Base-by-base conservation (phyloP, 2,329 filamentous ascomycete species). In the Zymoseptoria pseudotritici region DNA sequence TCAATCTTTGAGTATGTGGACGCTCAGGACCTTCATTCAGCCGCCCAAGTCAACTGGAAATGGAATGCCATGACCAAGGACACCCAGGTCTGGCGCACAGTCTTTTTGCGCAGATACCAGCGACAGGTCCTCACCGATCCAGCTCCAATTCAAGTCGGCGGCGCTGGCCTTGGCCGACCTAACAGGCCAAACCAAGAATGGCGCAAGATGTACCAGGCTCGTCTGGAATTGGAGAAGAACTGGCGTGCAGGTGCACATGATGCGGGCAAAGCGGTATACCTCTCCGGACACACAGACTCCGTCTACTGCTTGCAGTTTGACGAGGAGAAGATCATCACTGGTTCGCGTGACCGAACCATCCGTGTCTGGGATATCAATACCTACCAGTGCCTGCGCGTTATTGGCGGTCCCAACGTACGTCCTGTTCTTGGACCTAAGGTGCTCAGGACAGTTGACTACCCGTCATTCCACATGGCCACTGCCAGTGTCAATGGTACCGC, bases 261-360 rank as follows among this genome's bases (percentile, higher is more conserved):
- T 58, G 86, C 87, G 65, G 90, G 91, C 8, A 87, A 85, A 53
- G 87, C 91, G 0, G 86, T 96, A 58, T 97, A 97, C 74, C 82
- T 99, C 21, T 91, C 94, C 69, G 94, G 94, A 2, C 94, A 99
- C 73, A 86, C 87, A 24, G 94, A 99, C 74, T 97, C 91, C 66
- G 95, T 99, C 59, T 99, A 99, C 77, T 99, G 94, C 75, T 84
- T 96, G 59, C 94, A 99, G 72, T 99, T 97, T 73, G 94, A 99
- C 73, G 93, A 97, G 87, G 82, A 89, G 72, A 99, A 97, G 76
- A 96, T 97, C 71, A 92, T 99, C 66, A 97, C 94, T 2, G 94
- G 94, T 26, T 97, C 93, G 9, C 87, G 94, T 63, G 94, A 99
- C 76, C 90, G 90, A 72, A 97, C 94, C 0, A 94, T 99, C 67